Conservation (phyloP, 1,139 yeast species). For the Yamadazyma pseudoaaseri region DNA sequence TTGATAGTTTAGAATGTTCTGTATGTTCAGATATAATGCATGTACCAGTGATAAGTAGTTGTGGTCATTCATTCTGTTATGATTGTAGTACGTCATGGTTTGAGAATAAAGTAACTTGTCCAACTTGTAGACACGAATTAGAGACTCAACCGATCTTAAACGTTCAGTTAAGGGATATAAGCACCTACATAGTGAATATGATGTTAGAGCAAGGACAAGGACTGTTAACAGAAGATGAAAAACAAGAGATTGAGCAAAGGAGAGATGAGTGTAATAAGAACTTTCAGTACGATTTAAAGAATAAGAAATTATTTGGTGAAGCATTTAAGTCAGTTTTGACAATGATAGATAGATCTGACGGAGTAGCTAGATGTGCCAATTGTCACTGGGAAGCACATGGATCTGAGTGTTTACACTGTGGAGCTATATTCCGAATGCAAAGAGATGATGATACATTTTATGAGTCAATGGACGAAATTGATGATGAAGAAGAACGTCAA, state of each 20-base stretch:
- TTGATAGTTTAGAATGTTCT: constrained; percentile 34
- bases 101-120: constrained; percentile 48
- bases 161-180: constrained; percentile 39
- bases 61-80: constrained; percentile 49
- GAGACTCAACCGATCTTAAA: constrained; percentile 45
- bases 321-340: constrained; percentile 52
- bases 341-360: constrained; percentile 64
- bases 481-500: constrained; percentile 21
- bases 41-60: constrained; percentile 39
- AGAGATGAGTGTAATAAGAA: constrained; percentile 23
- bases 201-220: constrained; percentile 25
- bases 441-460: constrained; percentile 20
- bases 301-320: constrained; percentile 43
- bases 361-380: constrained; percentile 73
- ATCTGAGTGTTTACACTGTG: constrained; percentile 54
- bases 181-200: constrained; percentile 28
- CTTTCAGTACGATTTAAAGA: constrained; percentile 39
- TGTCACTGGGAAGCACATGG: constrained; percentile 84
- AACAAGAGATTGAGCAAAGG: constrained; percentile 20
- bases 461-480: constrained; percentile 25
- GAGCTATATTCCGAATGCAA: constrained; percentile 33
- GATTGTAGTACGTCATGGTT: constrained; percentile 55
- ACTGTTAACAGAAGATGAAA: constrained; percentile 15
- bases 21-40: constrained; percentile 47
- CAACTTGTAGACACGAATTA: constrained; percentile 50